phyloP scores from a whole-genome alignment of 2,329 filamentous ascomycete genomes.

The Metarhizium humberi region DNA sequence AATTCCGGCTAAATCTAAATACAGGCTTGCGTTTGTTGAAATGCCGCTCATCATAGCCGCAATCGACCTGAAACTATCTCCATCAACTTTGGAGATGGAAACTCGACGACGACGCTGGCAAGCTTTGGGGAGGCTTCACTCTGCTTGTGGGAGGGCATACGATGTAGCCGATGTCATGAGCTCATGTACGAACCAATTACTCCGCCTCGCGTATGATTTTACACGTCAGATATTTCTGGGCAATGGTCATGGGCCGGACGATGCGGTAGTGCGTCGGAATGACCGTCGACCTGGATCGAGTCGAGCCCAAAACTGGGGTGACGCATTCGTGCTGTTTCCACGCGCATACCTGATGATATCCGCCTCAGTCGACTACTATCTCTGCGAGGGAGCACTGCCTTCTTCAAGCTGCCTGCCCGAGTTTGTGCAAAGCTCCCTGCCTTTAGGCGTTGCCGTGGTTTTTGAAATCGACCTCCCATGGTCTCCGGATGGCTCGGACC shows the following conservation, averaged over 20 bases:
- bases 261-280: neutral
- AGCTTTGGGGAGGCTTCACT: neutral
- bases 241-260: neutral
- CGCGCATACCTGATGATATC: conserved; percentile 1
- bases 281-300: no score
- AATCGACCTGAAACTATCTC: conserved; percentile 1
- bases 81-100: neutral
- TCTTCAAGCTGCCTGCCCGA: neutral
- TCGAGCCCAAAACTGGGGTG: neutral
- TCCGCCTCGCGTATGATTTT: conserved; percentile 1
- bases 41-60: neutral
- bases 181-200: neutral
- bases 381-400: neutral
- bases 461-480: conserved; percentile 1
- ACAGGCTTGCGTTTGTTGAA: neutral
- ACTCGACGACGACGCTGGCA: neutral
- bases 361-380: neutral
- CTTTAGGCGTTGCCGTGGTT: neutral
- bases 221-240: neutral
- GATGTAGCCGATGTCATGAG: neutral
- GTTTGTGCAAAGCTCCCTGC: neutral
- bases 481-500: neutral
- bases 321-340: neutral
- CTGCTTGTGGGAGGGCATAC: neutral
- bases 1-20: neutral